These are phyloP conservation scores for Cystoderma amianthinum DNA, from an alignment of 768 basidiomycete species.

Conservation along the genomic window DNA sequence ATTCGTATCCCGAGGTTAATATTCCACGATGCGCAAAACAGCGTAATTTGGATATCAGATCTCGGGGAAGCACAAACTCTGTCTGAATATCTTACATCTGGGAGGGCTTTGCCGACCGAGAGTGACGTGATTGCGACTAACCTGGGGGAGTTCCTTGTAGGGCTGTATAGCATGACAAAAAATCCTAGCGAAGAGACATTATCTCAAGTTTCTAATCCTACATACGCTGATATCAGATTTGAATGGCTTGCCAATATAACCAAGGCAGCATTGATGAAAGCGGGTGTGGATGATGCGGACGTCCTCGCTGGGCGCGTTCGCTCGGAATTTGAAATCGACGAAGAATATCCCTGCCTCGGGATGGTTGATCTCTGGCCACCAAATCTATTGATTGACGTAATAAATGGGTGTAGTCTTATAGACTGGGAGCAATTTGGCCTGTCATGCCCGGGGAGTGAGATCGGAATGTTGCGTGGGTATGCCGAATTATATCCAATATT, in stretches of 20 bases:
- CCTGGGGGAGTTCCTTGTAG: constrained; percentile 10
- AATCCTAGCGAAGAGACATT: constrained; percentile 5
- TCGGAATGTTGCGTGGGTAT: constrained; percentile 25
- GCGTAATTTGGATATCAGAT: constrained; percentile 17
- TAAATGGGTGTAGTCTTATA: constrained; percentile 15
- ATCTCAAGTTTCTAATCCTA: not conserved
- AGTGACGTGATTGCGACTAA: constrained; percentile 5
- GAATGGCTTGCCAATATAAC: constrained; percentile 9
- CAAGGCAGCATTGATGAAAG: constrained; percentile 3
- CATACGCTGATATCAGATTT: not conserved
- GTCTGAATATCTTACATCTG: constrained; percentile 7
- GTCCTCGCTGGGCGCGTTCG: constrained; percentile 8
- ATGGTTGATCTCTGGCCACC: constrained; percentile 27
- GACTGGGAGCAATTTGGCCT: constrained; percentile 27
- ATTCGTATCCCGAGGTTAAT: constrained; percentile 12
- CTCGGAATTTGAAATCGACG: constrained; percentile 5
- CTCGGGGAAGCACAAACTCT: constrained; percentile 11
- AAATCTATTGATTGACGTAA: constrained; percentile 16
- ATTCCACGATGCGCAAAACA: constrained; percentile 10
- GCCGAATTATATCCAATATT: too few species aligned
- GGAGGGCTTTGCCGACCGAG: not conserved
- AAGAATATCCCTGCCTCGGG: constrained; percentile 14
- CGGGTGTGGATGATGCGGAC: constrained; percentile 9
- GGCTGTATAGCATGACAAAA: constrained; percentile 8
- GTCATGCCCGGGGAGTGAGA: constrained; percentile 18